Conservation (phyloP, 2,329 filamentous ascomycete species). For the Xylaria sp. region DNA sequence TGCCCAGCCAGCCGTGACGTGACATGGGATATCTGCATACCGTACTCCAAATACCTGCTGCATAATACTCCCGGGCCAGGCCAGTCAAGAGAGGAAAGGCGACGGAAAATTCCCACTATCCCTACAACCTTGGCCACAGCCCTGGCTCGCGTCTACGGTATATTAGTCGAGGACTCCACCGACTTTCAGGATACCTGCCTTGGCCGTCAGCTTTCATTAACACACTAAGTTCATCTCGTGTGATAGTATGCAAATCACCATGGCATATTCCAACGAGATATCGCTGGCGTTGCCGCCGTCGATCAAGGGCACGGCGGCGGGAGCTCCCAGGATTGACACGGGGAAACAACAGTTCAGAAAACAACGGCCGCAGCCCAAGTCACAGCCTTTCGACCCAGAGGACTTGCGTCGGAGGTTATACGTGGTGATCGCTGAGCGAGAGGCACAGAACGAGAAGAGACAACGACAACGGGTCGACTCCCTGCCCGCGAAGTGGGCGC, state of each 20-base stretch:
- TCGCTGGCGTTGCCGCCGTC: constrained; percentile 18
- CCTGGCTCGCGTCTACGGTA: constrained; percentile 28
- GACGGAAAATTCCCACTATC: constrained; percentile 26
- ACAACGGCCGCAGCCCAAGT: constrained; percentile 40
- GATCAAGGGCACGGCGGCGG: constrained; percentile 22
- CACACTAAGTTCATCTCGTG: background rate
- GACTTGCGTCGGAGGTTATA: constrained; percentile 66
- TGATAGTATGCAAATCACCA: constrained; percentile 33
- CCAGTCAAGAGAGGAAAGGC: constrained; percentile 32
- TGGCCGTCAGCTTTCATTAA: constrained; percentile 1
- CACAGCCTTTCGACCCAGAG: constrained; percentile 62
- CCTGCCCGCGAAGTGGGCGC: constrained; percentile 34
- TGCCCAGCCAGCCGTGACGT: constrained; percentile 22
- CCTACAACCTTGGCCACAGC: constrained; percentile 28
- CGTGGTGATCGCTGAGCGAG: constrained; percentile 62
- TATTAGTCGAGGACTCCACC: constrained; percentile 28
- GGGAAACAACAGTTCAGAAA: constrained; percentile 21
- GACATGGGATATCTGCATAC: constrained; percentile 39
- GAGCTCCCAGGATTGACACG: constrained; percentile 27
- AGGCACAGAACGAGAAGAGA: constrained; percentile 54
- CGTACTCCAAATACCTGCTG: constrained; percentile 36
- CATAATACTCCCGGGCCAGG: constrained; percentile 26
- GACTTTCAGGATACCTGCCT: constrained; percentile 5
- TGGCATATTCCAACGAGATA: constrained; percentile 35
- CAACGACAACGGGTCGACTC: constrained; percentile 47